phyloP scores from a whole-genome alignment of 1,284 basidiomycete species.

The Cryptococcus sp. region DNA sequence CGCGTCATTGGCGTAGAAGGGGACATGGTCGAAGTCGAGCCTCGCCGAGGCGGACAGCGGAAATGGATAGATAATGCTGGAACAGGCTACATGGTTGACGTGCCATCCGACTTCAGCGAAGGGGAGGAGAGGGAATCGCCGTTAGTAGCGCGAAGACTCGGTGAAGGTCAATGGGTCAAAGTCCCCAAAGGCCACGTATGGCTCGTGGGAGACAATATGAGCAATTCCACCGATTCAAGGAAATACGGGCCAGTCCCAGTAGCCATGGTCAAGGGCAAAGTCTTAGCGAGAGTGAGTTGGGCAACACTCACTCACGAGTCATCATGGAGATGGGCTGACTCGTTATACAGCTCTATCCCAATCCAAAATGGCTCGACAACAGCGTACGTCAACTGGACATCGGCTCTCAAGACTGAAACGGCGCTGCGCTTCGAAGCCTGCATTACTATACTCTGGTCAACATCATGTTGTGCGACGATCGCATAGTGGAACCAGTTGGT shows the following conservation, averaged over 20 bases:
- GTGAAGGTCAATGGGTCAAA: slow-evolving; percentile 63
- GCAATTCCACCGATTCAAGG: slow-evolving; percentile 81
- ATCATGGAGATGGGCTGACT: neutral
- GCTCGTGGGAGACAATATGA: slow-evolving; percentile 87
- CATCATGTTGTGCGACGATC: too few species aligned
- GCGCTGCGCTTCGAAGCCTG: too few species aligned
- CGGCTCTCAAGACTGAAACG: neutral
- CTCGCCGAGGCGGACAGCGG: slow-evolving; percentile 49
- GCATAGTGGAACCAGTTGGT: too few species aligned
- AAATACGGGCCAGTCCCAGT: slow-evolving; percentile 89
- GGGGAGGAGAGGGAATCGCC: slow-evolving; percentile 15
- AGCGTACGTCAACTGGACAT: slow-evolving; percentile 10
- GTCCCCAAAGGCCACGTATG: slow-evolving; percentile 86
- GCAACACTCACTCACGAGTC: neutral
- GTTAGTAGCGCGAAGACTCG: slow-evolving; percentile 58
- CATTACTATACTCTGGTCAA: too few species aligned
- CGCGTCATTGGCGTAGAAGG: slow-evolving; percentile 87
- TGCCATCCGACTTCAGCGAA: slow-evolving; percentile 41
- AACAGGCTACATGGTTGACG: slow-evolving; percentile 18
- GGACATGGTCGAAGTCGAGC: slow-evolving; percentile 83
- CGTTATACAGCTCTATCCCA: slow-evolving; percentile 20
- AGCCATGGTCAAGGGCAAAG: slow-evolving; percentile 73
- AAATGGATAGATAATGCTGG: slow-evolving; percentile 32
- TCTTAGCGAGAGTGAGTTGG: slow-evolving; percentile 69
- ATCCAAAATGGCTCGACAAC: slow-evolving; percentile 23